Conservation (phyloP, 129 eudicot species). For the Ambrosia artemisiifolia region DNA sequence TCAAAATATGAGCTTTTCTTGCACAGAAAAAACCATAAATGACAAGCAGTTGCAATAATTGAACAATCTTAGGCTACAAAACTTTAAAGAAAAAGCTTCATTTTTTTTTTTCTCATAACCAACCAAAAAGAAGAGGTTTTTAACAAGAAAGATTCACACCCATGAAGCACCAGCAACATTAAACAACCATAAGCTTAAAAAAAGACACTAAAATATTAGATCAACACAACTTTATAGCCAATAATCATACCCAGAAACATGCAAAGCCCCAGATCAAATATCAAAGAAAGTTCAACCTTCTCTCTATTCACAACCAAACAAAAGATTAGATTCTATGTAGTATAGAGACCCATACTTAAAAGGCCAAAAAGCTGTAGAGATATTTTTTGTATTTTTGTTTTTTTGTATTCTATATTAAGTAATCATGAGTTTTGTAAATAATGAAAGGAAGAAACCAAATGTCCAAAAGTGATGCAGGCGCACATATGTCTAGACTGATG, state of each 20-base stretch:
- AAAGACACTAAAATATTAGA: neutral
- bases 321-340: slow-evolving; percentile 6
- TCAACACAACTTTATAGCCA: neutral
- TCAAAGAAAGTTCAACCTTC: neutral
- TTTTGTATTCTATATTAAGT: neutral
- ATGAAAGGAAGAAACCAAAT: slow-evolving; percentile 21
- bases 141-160: slow-evolving; percentile 2
- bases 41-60: neutral
- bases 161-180: neutral
- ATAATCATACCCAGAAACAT: slow-evolving; percentile 4
- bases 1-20: slow-evolving; percentile 2
- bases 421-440: neutral
- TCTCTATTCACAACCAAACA: neutral
- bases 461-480: slow-evolving; percentile 3
- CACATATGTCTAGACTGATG: slow-evolving; percentile 34
- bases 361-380: neutral
- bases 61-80: neutral
- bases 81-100: no score
- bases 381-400: neutral
- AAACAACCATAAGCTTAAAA: neutral
- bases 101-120: no score
- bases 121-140: neutral
- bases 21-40: neutral
- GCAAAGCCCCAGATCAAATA: neutral
- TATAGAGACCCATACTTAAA: neutral